These are phyloP conservation scores for Ceratopteris richardii DNA, from an alignment of 75 land plant species.

Conservation along the genomic window DNA sequence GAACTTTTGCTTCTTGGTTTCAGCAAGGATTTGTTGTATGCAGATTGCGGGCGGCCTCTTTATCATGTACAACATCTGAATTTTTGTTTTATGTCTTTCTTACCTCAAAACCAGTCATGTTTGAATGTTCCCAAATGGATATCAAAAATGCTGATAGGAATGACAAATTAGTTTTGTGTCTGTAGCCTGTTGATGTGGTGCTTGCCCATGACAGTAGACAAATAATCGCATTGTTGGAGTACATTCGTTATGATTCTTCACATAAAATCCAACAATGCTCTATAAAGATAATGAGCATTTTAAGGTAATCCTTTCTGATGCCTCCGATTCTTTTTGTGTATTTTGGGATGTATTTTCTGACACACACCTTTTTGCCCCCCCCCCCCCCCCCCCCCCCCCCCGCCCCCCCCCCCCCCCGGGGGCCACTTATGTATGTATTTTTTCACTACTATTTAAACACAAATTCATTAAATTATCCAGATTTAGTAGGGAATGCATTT, in stretches of 20 bases:
- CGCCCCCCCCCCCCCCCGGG: no score
- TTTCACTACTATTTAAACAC: no score
- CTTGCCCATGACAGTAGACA: constrained; percentile 81
- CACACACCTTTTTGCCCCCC: no score
- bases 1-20: constrained; percentile 71
- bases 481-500: no score
- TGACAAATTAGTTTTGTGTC: background rate
- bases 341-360: no score
- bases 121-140: no score
- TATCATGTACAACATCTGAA: constrained; percentile 50
- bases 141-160: no score
- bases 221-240: constrained; percentile 69
- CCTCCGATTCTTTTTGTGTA: no score
- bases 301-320: constrained; percentile 66
- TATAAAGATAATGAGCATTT: constrained; percentile 67
- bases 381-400: no score
- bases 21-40: constrained; percentile 54
- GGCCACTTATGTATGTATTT: no score
- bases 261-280: constrained; percentile 74
- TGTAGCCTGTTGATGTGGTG: constrained; percentile 83
- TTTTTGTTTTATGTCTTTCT: background rate
- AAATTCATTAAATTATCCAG: no score
- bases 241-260: constrained; percentile 64
- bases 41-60: constrained; percentile 87
- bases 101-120: no score